Evolutionary conservation across 306 rosid genomes (phyloP).

Genomic region (Vigna trinervia): DNA sequence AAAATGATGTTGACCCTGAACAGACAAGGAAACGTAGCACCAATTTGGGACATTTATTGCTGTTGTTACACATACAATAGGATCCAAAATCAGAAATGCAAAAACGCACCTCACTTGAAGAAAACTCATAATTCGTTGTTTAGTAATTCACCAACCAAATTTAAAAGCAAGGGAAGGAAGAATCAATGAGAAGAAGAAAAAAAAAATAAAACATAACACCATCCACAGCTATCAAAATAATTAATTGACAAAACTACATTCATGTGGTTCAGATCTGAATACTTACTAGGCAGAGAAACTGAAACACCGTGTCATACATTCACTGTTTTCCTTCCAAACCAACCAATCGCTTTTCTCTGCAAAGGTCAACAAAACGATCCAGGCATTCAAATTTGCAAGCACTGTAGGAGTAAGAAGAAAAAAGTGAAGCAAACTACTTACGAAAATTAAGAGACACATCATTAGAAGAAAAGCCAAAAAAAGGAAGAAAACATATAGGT

Average conservation of each 20-base stretch:
- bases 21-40: slow-evolving; percentile 35
- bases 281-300: slow-evolving; percentile 64
- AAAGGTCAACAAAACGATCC: slow-evolving; percentile 38
- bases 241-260: slow-evolving; percentile 32
- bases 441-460: neutral
- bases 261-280: slow-evolving; percentile 68
- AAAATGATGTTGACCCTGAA: slow-evolving; percentile 7
- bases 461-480: slow-evolving; percentile 7
- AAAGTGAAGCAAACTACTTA: slow-evolving; percentile 39
- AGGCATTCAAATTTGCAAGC: slow-evolving; percentile 23
- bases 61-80: slow-evolving; percentile 17
- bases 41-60: slow-evolving; percentile 28
- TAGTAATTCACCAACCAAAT: slow-evolving; percentile 30
- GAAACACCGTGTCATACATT: slow-evolving; percentile 47
- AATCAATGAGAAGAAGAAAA: slow-evolving; percentile 15
- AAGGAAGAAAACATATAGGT: neutral
- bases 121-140: slow-evolving; percentile 27
- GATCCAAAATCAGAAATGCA: slow-evolving; percentile 25
- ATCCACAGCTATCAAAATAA: neutral
- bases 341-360: slow-evolving; percentile 51
- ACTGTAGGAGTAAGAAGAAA: slow-evolving; percentile 37
- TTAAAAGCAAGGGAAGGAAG: slow-evolving; percentile 30
- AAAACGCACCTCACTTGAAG: slow-evolving; percentile 35
- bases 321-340: slow-evolving; percentile 48
- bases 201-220: neutral